Percentiles rank a stretch among this genome's conserved stretches.
phyloP scores from a whole-genome alignment of 1,284 basidiomycete genomes.

The Rhodotorula glutinis region DNA sequence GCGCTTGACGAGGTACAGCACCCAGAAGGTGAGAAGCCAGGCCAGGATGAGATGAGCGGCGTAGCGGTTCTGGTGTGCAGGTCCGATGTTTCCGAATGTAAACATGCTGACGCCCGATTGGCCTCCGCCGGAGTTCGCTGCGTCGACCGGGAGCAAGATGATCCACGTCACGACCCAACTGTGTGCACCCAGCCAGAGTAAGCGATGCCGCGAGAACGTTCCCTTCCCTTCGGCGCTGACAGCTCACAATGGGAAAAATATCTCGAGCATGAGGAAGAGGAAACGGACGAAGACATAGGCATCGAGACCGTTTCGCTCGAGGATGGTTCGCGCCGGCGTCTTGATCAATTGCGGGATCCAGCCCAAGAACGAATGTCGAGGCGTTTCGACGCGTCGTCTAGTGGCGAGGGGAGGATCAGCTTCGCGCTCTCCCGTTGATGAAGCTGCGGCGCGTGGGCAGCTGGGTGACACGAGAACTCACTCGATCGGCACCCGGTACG shows the following conservation, averaged over 20 bases:
- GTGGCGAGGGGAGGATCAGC: background rate
- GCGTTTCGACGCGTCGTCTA: conserved; percentile 45
- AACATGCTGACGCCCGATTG: conserved; percentile 66
- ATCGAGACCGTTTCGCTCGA: conserved; percentile 74
- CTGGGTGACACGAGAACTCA: too few species aligned
- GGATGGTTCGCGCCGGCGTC: conserved; percentile 40
- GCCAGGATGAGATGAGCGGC: conserved; percentile 71
- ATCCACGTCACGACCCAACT: conserved; percentile 55
- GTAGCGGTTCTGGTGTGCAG: conserved; percentile 59
- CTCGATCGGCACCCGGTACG: conserved; percentile 45
- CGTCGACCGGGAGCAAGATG: conserved; percentile 58
- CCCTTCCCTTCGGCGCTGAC: background rate
- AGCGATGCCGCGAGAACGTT: too few species aligned
- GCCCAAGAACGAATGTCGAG: conserved; percentile 47
- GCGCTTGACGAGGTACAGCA: conserved; percentile 71
- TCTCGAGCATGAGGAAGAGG: conserved; percentile 69
- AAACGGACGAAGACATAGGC: conserved; percentile 92
- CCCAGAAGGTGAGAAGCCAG: conserved; percentile 76
- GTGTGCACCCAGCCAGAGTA: background rate
- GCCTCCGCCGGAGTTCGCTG: conserved; percentile 52
- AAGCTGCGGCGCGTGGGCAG: too few species aligned
- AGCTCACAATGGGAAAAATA: conserved; percentile 70
- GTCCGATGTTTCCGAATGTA: conserved; percentile 73
- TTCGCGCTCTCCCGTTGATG: too few species aligned
- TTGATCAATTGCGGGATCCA: conserved; percentile 50